These are phyloP conservation scores for Tulasnella sp. DNA, from an alignment of 768 basidiomycete species.

Conservation along the genomic window DNA sequence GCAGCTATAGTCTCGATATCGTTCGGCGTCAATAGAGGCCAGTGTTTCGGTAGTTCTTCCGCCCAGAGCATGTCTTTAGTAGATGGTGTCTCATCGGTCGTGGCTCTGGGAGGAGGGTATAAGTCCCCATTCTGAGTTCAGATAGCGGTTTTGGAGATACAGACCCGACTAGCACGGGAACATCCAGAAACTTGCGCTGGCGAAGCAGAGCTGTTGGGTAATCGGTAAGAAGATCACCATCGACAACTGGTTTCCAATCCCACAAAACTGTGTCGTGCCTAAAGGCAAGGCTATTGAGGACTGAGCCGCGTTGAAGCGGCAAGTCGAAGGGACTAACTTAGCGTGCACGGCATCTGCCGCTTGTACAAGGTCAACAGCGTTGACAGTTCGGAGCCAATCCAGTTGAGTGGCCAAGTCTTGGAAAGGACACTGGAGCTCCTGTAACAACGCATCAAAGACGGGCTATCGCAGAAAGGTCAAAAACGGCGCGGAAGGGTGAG, in stretches of 20 bases:
- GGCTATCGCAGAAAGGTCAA: constrained; percentile 26
- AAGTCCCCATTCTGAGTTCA: constrained; percentile 15
- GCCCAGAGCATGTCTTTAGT: neutral
- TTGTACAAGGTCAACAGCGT: constrained; percentile 32
- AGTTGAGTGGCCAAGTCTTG: constrained; percentile 18
- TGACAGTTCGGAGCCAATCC: constrained; percentile 5
- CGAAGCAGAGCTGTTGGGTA: constrained; percentile 38
- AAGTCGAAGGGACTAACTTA: constrained; percentile 2
- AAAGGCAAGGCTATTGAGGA: constrained; percentile 24
- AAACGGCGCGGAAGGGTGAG: neutral
- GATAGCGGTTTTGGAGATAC: neutral
- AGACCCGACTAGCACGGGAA: constrained; percentile 50
- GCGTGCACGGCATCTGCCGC: constrained; percentile 18
- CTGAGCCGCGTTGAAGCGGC: neutral
- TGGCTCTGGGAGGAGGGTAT: neutral
- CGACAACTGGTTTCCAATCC: constrained; percentile 35
- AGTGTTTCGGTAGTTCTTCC: neutral
- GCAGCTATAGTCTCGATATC: neutral
- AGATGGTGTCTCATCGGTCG: constrained; percentile 40
- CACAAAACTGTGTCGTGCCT: neutral
- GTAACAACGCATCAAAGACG: constrained; percentile 41
- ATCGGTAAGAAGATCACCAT: constrained; percentile 40
- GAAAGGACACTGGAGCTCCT: constrained; percentile 37
- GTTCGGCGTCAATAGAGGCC: neutral
- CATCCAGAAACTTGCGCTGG: constrained; percentile 35